A percentile compares a stretch with the other conserved stretches of the same genome.
Conservation (phyloP, 192 early-diverging fungal species). For the Umbelopsis vinacea region DNA sequence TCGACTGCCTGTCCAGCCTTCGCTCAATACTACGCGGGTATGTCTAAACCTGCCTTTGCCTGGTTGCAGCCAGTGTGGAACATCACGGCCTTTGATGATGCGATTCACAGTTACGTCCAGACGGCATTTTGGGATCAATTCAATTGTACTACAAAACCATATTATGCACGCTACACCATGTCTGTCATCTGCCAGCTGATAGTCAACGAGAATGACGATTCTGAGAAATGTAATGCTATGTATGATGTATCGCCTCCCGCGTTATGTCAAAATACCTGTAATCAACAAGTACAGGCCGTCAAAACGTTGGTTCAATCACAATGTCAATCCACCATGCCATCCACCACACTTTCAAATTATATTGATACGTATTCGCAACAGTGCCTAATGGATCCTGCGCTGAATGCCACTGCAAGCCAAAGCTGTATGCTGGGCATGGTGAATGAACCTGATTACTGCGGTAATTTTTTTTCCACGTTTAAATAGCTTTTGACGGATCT, state of each 20-base stretch:
- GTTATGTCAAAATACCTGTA: constrained; percentile 30
- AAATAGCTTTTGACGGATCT: neutral
- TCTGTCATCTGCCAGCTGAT: constrained; percentile 27
- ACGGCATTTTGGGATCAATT: constrained; percentile 26
- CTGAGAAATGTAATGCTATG: constrained; percentile 28
- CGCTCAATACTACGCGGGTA: constrained; percentile 29
- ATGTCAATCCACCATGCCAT: neutral
- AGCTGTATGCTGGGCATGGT: constrained; percentile 31
- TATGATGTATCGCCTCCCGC: constrained; percentile 26
- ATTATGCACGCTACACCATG: constrained; percentile 35
- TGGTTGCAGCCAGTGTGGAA: constrained; percentile 24
- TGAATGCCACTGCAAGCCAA: constrained; percentile 22
- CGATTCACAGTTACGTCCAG: constrained; percentile 9
- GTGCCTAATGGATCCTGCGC: constrained; percentile 20
- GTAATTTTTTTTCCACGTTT: constrained; percentile 5
- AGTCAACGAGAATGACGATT: constrained; percentile 22
- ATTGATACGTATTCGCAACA: neutral
- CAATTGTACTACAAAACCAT: constrained; percentile 1
- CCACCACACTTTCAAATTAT: neutral
- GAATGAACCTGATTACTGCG: constrained; percentile 37
- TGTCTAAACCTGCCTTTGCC: neutral
- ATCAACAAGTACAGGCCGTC: constrained; percentile 20
- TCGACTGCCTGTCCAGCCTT: constrained; percentile 30
- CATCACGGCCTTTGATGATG: constrained; percentile 29
- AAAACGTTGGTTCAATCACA: neutral